Conservation (phyloP, 2,329 filamentous ascomycete species). For the Diaporthe vaccinii region DNA sequence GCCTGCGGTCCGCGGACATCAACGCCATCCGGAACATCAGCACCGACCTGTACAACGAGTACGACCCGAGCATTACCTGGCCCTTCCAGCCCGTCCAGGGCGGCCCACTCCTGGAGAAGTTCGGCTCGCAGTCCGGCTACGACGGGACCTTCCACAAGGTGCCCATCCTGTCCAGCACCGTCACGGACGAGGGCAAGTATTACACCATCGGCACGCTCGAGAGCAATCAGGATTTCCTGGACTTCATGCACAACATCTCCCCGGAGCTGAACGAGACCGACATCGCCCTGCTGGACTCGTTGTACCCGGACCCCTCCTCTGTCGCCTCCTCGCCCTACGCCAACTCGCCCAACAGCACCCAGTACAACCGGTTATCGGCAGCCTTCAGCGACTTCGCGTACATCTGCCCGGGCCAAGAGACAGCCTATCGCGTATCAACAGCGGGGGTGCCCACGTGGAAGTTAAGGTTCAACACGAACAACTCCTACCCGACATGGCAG, state of each 20-base stretch:
- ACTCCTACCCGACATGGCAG: constrained; percentile 50
- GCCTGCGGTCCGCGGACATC: constrained; percentile 54
- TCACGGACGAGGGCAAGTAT: constrained; percentile 53
- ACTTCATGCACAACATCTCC: constrained; percentile 53
- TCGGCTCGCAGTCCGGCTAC: constrained; percentile 56
- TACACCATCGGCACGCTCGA: constrained; percentile 51
- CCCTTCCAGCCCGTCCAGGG: constrained; percentile 63
- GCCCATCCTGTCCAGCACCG: constrained; percentile 54
- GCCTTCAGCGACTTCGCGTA: constrained; percentile 61
- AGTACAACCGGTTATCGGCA: constrained; percentile 59
- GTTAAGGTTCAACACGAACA: constrained; percentile 54
- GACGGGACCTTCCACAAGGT: constrained; percentile 55
- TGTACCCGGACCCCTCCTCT: constrained; percentile 54
- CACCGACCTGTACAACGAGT: constrained; percentile 53
- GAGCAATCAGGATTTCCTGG: constrained; percentile 53
- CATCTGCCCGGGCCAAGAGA: constrained; percentile 60
- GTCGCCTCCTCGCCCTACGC: constrained; percentile 52
- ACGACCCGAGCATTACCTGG: constrained; percentile 58
- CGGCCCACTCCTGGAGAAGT: constrained; percentile 60
- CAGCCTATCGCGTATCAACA: constrained; percentile 53
- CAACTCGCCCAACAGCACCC: constrained; percentile 56
- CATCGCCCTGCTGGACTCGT: constrained; percentile 45
- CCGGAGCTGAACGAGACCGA: constrained; percentile 49
- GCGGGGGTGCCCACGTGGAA: constrained; percentile 54
- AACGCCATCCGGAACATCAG: constrained; percentile 55